These are phyloP conservation scores for Blastocladiella emersonii DNA, from an alignment of 371 early-diverging fungal genomes.

Conservation along the genomic window DNA sequence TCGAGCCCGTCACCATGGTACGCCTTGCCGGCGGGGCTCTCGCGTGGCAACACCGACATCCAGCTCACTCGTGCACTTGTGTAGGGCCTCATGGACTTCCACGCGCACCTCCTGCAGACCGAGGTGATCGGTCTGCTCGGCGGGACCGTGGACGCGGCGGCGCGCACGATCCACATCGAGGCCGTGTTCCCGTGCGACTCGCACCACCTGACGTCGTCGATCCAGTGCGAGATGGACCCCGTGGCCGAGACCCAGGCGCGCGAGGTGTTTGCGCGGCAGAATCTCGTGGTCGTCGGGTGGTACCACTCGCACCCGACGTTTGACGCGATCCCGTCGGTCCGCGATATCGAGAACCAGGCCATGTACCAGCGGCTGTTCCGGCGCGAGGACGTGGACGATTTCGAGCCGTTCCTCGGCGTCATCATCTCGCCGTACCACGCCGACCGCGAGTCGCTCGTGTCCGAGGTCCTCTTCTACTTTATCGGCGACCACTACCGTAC, in stretches of 20 bases:
- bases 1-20: neutral
- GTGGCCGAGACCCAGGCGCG: slow-evolving; percentile 25
- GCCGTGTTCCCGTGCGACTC: slow-evolving; percentile 55
- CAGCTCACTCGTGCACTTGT: neutral
- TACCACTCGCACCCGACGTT: slow-evolving; percentile 37
- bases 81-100: slow-evolving; percentile 43
- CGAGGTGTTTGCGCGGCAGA: slow-evolving; percentile 14
- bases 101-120: slow-evolving; percentile 27
- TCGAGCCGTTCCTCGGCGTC: slow-evolving; percentile 70
- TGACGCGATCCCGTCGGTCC: slow-evolving; percentile 23
- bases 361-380: slow-evolving; percentile 19
- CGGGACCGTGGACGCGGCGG: slow-evolving; percentile 30
- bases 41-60: too few species aligned
- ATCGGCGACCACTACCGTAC: too few species aligned
- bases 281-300: slow-evolving; percentile 28
- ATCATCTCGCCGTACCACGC: slow-evolving; percentile 59
- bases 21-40: too few species aligned
- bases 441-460: neutral
- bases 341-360: slow-evolving; percentile 30
- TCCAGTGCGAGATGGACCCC: slow-evolving; percentile 44
- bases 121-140: slow-evolving; percentile 34
- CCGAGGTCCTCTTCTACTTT: neutral
- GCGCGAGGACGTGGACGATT: slow-evolving; percentile 33
- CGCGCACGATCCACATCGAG: slow-evolving; percentile 25
- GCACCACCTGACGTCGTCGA: slow-evolving; percentile 37